Evolutionary conservation across 106 monocot species (phyloP).

Genomic region (Platanthera guangdongensis): DNA sequence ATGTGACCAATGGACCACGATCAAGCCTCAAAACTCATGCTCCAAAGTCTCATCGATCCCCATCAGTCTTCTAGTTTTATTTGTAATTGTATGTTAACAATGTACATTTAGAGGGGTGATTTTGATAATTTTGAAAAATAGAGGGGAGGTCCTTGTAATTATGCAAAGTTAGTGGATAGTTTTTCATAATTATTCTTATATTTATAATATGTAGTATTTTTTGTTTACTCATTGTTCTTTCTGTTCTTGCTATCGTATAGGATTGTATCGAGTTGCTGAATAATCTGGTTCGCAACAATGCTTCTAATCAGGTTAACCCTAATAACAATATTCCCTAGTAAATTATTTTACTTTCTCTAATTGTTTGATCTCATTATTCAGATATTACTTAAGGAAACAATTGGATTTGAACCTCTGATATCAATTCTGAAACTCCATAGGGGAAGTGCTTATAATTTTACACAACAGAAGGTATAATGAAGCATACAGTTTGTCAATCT

Average conservation of each 20-base stretch:
- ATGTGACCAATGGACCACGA: too few relatives aligned
- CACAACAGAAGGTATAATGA: constrained; percentile 83
- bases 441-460: constrained; percentile 95
- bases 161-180: too few relatives aligned
- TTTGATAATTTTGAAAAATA: too few relatives aligned
- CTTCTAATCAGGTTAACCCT: constrained; percentile 84
- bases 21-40: too few relatives aligned
- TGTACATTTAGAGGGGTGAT: too few relatives aligned
- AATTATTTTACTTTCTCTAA: background rate
- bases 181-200: background rate
- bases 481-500: background rate
- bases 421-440: constrained; percentile 83
- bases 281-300: constrained; percentile 72
- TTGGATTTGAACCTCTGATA: constrained; percentile 83
- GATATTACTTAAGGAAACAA: constrained; percentile 80
- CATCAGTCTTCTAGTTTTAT: too few relatives aligned
- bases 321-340: background rate
- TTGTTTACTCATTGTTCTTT: background rate
- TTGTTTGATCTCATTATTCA: constrained; percentile 23
- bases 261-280: constrained; percentile 96
- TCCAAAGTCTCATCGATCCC: too few relatives aligned
- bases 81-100: too few relatives aligned
- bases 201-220: background rate
- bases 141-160: too few relatives aligned
- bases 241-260: constrained; percentile 28